Evolutionary conservation across 2,329 filamentous ascomycete species (phyloP), one percentile per base, ranked within the genome.

Genomic region (Alternaria angustiovoidea): DNA sequence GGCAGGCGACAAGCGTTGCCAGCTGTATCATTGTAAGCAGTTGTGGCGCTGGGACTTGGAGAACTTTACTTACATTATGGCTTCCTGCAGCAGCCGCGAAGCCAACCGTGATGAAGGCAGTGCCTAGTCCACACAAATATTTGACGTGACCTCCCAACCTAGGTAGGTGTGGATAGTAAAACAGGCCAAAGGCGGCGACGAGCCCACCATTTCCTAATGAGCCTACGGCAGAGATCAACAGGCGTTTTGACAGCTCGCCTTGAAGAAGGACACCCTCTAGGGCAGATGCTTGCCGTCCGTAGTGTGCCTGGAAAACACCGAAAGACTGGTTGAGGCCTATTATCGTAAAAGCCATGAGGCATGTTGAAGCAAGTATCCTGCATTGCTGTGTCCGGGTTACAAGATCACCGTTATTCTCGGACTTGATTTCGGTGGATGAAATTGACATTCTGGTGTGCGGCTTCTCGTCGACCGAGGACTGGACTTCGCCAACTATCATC

Each of bases 1-100:
- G 81, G 2, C 80, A 81, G 4, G 81, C 68, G 16, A 83, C 62
- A 4, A 83, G 75, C 12, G 82, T 80, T 78, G 78, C 80, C 8
- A 69, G 20, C 68, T 69, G 46, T 14, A 7, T 6, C 6, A 3
- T 11, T n/a, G 42, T 65, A 20, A 67, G 65, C 32, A 28, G 32
- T 26, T 47, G 18, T 14, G 28, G 1, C n/a, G 5, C 36, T 18
- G 32, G 20, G 32, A 30, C 18, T 12, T n/a, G 22, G 5, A 20
- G 20, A 18, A 12, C 4, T 7, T 12, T 38, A 48, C 67, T 61
- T 57, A 72, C 68, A 57, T 58, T 62, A 12, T 56, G 64, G 48
- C 68, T 64, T 16, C 52, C 36, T 34, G 64, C 54, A 20, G 68
- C 68, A 18, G 48, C 46, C 24, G 46, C 63, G 22, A 70, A 60